Percentiles rank a stretch among this genome's conserved stretches.
phyloP scores from a whole-genome alignment of 768 basidiomycete genomes.

The Trametes punicea region DNA sequence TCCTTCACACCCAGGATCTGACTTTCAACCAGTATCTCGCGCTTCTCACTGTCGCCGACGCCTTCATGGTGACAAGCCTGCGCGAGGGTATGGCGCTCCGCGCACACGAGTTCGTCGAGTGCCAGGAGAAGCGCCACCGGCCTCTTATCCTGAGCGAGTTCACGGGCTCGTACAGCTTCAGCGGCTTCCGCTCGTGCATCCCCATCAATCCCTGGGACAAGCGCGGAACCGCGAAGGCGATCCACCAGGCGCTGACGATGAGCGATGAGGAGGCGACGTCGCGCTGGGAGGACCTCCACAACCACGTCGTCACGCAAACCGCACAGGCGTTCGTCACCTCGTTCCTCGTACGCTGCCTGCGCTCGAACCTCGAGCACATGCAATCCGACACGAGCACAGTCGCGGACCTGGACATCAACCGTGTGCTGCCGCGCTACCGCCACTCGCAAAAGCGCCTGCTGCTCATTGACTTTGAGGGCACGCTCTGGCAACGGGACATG shows the following conservation, averaged over 20 bases:
- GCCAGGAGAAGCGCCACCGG: conserved; percentile 65
- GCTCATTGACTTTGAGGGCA: conserved; percentile 76
- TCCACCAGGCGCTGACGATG: conserved; percentile 77
- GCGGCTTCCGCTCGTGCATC: conserved; percentile 83
- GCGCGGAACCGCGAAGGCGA: conserved; percentile 80
- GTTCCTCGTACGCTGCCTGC: conserved; percentile 73
- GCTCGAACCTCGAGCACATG: conserved; percentile 68
- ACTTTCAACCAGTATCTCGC: conserved; percentile 87
- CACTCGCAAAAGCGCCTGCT: conserved; percentile 64
- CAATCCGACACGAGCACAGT: conserved; percentile 36
- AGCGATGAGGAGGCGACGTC: conserved; percentile 63
- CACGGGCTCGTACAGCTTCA: conserved; percentile 82
- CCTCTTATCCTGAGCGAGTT: conserved; percentile 86
- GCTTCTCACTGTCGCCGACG: conserved; percentile 76
- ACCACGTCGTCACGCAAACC: conserved; percentile 82
- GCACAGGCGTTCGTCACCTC: conserved; percentile 80
- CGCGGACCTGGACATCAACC: conserved; percentile 40
- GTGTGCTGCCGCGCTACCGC: conserved; percentile 65
- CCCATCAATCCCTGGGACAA: conserved; percentile 85
- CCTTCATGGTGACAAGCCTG: conserved; percentile 80
- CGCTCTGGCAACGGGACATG: conserved; percentile 67
- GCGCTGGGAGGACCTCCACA: conserved; percentile 85
- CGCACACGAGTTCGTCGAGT: conserved; percentile 83
- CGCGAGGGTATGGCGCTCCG: conserved; percentile 87
- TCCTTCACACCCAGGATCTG: conserved; percentile 79